Base-by-base conservation (phyloP, 1,284 basidiomycete species). In the Boletus mariae region DNA sequence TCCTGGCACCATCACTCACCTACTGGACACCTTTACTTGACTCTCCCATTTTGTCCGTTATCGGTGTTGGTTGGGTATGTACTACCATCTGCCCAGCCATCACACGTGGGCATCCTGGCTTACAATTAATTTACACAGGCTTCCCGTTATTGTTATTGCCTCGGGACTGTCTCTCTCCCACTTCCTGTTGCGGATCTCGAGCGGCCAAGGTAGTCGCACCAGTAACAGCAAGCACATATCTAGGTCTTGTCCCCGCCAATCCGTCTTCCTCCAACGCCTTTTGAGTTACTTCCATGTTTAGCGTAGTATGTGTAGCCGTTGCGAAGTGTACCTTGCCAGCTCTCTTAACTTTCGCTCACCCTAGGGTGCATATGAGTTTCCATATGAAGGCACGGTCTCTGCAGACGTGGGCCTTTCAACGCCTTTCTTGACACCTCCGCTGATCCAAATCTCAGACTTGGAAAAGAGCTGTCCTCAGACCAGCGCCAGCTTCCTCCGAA, bases 401-500 rank as follows among this genome's bases (percentile, higher is more conserved):
- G 51, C 64, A 34, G 68, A 71, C 0, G 66, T 71, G 43, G 38
- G 70, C 55, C 3, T 44, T 38, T 40, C 40, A 10, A 2, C 1
- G 2, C 12, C 7, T 34, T 20, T 23, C 40, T 26, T 7, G 2
- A 20, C 31, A 2, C 23, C n/a, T 12, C 11, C 38, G 17, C 52
- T 64, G 17, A 66, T 11, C 9, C 20, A 11, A 3, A 13, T 26
- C 23, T 11, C 52, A 80, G 77, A 66, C 71, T 25, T 78, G 72
- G 69, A 85, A 84, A 63, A 70, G 83, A 51, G 84, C 84, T 8
- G 76, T 90, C 6, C 74, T 81, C 59, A 79, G 75, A 40, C 63
- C 75, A 28, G 74, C 87, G 8, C 88, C 87, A 15, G 51, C 73
- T 89, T 6, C 64, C 73, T 3, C 78, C 85, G 9, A 70, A 72